phyloP scores from a whole-genome alignment of 352 stramenopile species.

The Peronospora farinosa region DNA sequence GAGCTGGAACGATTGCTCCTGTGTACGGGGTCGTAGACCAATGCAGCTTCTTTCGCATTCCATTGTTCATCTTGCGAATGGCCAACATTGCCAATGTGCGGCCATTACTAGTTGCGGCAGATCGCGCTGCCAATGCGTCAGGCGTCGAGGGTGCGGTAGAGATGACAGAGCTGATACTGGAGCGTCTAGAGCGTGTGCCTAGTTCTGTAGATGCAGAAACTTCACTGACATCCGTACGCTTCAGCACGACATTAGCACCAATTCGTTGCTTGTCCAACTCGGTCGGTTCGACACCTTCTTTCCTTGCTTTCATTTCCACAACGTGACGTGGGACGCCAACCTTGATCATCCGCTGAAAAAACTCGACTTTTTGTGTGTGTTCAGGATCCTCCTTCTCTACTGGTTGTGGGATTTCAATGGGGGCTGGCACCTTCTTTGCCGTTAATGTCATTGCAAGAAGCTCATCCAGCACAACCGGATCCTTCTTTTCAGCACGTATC shows the following conservation, averaged over 20 bases:
- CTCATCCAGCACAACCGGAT: conserved; percentile 51
- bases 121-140: conserved; percentile 21
- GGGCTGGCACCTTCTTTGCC: conserved; percentile 28
- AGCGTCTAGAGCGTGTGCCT: conserved; percentile 29
- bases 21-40: conserved; percentile 55
- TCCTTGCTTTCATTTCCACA: conserved; percentile 60
- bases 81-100: conserved; percentile 27
- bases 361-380: conserved; percentile 40
- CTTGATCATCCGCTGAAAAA: conserved; percentile 69
- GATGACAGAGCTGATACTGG: conserved; percentile 30
- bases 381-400: conserved; percentile 32
- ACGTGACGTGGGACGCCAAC: conserved; percentile 48
- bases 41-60: conserved; percentile 70
- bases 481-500: conserved; percentile 54
- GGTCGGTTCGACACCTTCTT: conserved; percentile 40
- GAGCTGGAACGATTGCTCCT: conserved; percentile 20
- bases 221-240: conserved; percentile 33
- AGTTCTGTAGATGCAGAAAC: conserved; percentile 4
- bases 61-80: conserved; percentile 45
- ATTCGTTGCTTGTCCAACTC: conserved; percentile 30
- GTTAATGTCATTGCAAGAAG: conserved; percentile 29
- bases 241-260: conserved; percentile 2
- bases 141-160: conserved; percentile 30
- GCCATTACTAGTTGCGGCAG: conserved; percentile 16
- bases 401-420: conserved; percentile 31